Evolutionary conservation across 148 eudicot genomes (phyloP).

Genomic region (Silene conica): DNA sequence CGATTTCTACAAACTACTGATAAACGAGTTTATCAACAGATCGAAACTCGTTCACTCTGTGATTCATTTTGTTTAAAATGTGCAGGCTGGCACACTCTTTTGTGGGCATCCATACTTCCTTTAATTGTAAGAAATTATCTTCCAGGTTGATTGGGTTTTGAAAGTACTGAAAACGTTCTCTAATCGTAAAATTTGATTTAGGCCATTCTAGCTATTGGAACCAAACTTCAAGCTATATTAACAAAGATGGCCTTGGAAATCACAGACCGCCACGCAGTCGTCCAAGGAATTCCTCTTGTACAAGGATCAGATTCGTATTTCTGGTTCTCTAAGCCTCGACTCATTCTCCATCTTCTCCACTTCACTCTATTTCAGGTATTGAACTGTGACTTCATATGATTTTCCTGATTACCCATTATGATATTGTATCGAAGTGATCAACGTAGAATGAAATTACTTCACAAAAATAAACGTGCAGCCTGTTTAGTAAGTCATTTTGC

Average conservation of each 20-base stretch:
- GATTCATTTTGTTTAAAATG: constrained; percentile 1
- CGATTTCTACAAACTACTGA: neutral
- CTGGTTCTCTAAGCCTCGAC: constrained; percentile 77
- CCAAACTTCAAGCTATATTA: constrained; percentile 82
- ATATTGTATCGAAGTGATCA: neutral
- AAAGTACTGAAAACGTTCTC: neutral
- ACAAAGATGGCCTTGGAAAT: constrained; percentile 83
- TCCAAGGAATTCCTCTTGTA: constrained; percentile 91
- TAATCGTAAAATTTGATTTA: constrained; percentile 19
- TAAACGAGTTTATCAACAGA: neutral
- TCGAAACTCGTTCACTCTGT: neutral
- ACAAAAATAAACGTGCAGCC: neutral
- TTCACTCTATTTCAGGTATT: constrained; percentile 80
- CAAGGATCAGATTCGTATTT: constrained; percentile 81
- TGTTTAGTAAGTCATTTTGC: neutral
- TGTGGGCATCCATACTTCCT: constrained; percentile 77
- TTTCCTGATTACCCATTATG: no score
- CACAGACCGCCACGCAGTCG: constrained; percentile 79
- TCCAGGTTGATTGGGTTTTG: neutral
- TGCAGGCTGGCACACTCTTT: constrained; percentile 70
- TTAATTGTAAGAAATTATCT: constrained; percentile 45
- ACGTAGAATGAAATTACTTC: neutral
- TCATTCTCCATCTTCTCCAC: constrained; percentile 76
- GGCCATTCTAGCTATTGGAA: constrained; percentile 86
- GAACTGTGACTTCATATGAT: neutral